Evolutionary conservation across 2,329 filamentous ascomycete genomes (phyloP).

Genomic region (Phaeosphaeriaceae sp.): DNA sequence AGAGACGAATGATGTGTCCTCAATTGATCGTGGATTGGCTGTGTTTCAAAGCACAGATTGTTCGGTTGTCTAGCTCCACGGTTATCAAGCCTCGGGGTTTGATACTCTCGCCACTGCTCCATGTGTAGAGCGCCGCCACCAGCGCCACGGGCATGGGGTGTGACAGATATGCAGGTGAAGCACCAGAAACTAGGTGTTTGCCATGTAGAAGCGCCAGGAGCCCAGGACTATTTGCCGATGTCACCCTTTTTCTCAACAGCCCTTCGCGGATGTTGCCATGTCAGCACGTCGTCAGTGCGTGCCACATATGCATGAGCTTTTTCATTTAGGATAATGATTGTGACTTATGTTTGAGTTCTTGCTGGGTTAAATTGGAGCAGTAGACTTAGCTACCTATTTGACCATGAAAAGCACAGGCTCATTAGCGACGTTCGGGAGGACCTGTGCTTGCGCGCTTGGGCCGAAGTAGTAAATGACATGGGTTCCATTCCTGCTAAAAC

Average conservation of each 20-base stretch:
- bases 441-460: slow-evolving; percentile 18
- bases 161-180: slow-evolving; percentile 11
- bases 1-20: slow-evolving; percentile 18
- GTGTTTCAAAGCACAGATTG: slow-evolving; percentile 32
- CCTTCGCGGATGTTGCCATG: slow-evolving; percentile 1
- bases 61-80: slow-evolving; percentile 18
- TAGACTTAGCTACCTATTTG: too few relatives aligned
- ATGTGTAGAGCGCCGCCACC: neutral
- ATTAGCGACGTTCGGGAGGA: neutral
- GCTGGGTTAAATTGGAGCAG: slow-evolving; percentile 20
- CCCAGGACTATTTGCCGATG: slow-evolving; percentile 10
- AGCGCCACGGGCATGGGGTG: neutral
- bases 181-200: too few relatives aligned
- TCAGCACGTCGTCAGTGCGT: slow-evolving; percentile 18
- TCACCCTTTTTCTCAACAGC: slow-evolving; percentile 13
- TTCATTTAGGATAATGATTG: neutral
- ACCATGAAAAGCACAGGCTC: neutral
- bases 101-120: slow-evolving; percentile 13
- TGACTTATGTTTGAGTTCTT: slow-evolving; percentile 28
- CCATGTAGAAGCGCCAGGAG: neutral
- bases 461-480: slow-evolving; percentile 32
- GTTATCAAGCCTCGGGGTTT: slow-evolving; percentile 23
- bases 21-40: slow-evolving; percentile 27
- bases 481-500: slow-evolving; percentile 3
- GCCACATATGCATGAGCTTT: slow-evolving; percentile 16